Conservation (phyloP, 75 land plant species). For the Larix kaempferi region DNA sequence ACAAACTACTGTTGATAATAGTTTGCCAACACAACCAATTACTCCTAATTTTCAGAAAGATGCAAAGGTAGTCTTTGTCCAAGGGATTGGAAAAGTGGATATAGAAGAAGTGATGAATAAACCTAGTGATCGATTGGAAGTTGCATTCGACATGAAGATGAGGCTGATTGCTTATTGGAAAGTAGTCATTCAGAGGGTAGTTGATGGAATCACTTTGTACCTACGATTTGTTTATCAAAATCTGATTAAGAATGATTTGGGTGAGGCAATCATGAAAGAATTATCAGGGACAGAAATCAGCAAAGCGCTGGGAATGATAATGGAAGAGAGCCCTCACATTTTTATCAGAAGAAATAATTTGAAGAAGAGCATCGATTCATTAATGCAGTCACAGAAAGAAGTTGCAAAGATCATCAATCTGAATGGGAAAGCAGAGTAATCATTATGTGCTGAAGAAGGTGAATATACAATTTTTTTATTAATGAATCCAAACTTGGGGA, state of each 20-base stretch:
- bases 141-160: constrained; percentile 46
- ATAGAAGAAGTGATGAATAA: constrained; percentile 19
- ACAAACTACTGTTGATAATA: no score
- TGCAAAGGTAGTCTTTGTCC: neutral
- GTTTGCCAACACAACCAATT: no score
- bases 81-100: constrained; percentile 20
- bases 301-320: constrained; percentile 25
- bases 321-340: constrained; percentile 31
- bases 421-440: no score
- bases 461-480: no score
- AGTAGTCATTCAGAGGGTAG: constrained; percentile 39
- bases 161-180: constrained; percentile 50
- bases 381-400: no score
- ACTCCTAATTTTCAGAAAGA: neutral
- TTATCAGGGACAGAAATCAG: constrained; percentile 10
- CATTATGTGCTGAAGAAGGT: no score
- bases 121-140: neutral
- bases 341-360: constrained; percentile 15
- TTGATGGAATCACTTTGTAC: constrained; percentile 42
- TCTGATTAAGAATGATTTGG: constrained; percentile 25
- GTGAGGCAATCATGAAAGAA: constrained; percentile 24
- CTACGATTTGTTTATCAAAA: constrained; percentile 25
- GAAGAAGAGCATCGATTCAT: no score
- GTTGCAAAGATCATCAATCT: no score
- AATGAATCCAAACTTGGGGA: no score